Base-by-base conservation (phyloP, 2,329 filamentous ascomycete genomes). In the Raffaelea albimanens region DNA sequence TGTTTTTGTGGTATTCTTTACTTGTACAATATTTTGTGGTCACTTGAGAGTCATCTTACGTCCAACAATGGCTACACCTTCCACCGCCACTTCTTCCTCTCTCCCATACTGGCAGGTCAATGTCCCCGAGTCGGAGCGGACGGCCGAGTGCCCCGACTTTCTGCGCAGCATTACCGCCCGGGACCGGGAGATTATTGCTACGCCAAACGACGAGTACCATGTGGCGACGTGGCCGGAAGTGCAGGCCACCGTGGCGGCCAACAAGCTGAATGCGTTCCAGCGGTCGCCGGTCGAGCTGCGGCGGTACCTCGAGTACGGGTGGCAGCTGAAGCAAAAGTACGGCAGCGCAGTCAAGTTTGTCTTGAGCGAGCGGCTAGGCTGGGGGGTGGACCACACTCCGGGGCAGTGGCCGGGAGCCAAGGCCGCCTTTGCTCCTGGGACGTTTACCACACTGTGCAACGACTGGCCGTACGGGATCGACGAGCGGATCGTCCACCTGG, bases 391-490 rank as follows among this genome's bases (percentile, higher is more conserved):
- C 13, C n/a, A n/a, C n/a, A n/a, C n/a, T n/a, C n/a, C n/a, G n/a
- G 33, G 14, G 16, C 19, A 10, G 36, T 9, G 18, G 36, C 10
- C 8, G 36, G 34, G 16, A 19, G 29, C n/a, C 7, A 38, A 31
- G 18, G 7, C n/a, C 16, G n/a, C 22, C 4, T 5, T 10, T 14
- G 23, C 41, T 22, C 4, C 41, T 11, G 23, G 16, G 52, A 46
- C 21, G 71, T 67, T 83, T 57, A 88, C 81, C 63, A 82, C 95
- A 43, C 64, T 95, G 38, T 79, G 77, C 66, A 97, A 97, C 60
- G 90, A 97, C 71, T 96, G 89, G 87, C 91, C 91, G 1, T 97
- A 96, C 59, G 89, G 87, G 0, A 72, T 96, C 46, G 87, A 93
- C 57, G 60, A 70, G 42, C 73, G 76, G 45, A 90, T 95, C 53